Evolutionary conservation across 2,329 filamentous ascomycete genomes (phyloP), one percentile per base, ranked within the genome.

Genomic region (Scleromitrula shiraiana): DNA sequence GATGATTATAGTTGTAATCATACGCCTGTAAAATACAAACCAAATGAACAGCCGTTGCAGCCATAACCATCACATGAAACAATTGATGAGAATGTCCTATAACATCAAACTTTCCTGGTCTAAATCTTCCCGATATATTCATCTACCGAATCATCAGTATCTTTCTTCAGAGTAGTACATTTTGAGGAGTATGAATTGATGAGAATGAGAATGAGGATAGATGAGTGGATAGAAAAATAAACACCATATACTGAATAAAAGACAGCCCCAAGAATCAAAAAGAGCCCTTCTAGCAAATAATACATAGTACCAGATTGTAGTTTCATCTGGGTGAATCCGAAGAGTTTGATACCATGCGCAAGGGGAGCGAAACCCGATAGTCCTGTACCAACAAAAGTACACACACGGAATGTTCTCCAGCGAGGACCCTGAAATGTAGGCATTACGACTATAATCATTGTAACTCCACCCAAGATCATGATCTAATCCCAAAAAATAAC

Each of bases 401-500:
- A 41, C 2, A 50, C 39, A 14, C 56, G 49, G n/a, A 58, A 49
- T 2, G 38, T 49, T 32, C 57, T 36, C 38, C 51, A 59, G 26
- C 48, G 40, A 4, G 20, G 22, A 29, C 54, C 52, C 39, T 59
- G 50, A 29, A 50, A 55, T 36, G 36, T 53, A 10, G 54, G 57
- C 39, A 50, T 52, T 1, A 57, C 17, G 14, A 54, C 29, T 8
- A 69, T 61, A 36, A 66, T 53, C 10, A 63, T 63, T 14, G 65
- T 66, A 8, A 65, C 35, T 1, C 57, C 48, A 4, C 62, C 59
- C n/a, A 71, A 59, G 7, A 53, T 57, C 9, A 59, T 56, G 22
- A 68, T 68, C 66, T 70, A n/a, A n/a, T n/a, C n/a, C n/a, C n/a
- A n/a, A 52, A 32, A 12, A 23, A 38, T 20, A 1, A 19, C 10